Percentiles rank a stretch among this genome's conserved stretches.
phyloP scores from a whole-genome alignment of 192 early-diverging fungal species.

The Podila minutissima region DNA sequence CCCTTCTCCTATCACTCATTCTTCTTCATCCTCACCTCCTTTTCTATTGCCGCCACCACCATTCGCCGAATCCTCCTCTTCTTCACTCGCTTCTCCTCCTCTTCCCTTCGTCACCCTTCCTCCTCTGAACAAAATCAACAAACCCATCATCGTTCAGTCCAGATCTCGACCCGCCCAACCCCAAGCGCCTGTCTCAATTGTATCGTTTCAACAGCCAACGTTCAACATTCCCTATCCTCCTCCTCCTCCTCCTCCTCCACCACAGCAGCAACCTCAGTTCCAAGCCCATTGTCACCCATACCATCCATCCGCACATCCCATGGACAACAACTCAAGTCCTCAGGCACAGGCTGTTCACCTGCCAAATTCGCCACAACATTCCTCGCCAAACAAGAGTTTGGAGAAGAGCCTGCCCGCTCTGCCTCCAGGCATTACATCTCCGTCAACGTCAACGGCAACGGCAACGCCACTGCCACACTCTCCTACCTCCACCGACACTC shows the following conservation, averaged over 20 bases:
- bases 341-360: neutral
- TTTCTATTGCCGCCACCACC: neutral
- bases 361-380: neutral
- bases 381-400: neutral
- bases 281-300: neutral
- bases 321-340: neutral
- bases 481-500: neutral
- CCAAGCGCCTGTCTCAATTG: neutral
- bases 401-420: neutral
- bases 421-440: neutral
- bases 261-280: neutral
- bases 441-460: neutral
- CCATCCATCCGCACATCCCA: neutral
- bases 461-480: neutral
- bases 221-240: neutral
- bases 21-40: neutral
- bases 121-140: neutral
- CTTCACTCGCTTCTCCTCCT: neutral
- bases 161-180: neutral
- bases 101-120: slow-evolving; percentile 1
- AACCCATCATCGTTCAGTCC: neutral
- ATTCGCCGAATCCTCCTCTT: neutral
- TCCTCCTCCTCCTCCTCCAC: neutral
- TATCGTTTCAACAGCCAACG: neutral
- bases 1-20: neutral